Percentiles rank a stretch among this genome's conserved stretches.
Conservation (phyloP, 2,329 filamentous ascomycete genomes). For the Ceratocystis smalleyi region DNA sequence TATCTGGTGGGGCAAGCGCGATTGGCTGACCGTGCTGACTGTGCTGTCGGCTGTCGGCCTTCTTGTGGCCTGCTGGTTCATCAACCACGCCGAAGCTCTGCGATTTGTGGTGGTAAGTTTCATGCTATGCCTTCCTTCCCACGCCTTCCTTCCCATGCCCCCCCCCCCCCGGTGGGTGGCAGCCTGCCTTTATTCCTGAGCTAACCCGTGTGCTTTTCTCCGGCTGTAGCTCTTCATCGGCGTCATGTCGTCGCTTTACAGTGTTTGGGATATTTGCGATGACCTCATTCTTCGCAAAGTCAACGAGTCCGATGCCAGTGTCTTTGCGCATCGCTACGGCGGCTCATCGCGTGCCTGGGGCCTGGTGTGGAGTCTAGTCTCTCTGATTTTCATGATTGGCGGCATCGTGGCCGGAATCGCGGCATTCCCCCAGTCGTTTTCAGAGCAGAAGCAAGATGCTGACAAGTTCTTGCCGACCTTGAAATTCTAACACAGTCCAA, state of each 20-base stretch:
- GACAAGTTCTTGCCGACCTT: constrained; percentile 44
- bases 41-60: constrained; percentile 54
- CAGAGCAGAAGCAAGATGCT: constrained; percentile 53
- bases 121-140: background rate
- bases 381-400: constrained; percentile 52
- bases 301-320: constrained; percentile 62
- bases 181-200: background rate
- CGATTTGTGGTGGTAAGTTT: constrained; percentile 49
- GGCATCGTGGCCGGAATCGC: constrained; percentile 64
- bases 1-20: constrained; percentile 64
- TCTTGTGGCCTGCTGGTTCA: constrained; percentile 64
- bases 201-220: background rate
- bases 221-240: constrained; percentile 53
- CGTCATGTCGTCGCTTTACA: constrained; percentile 67
- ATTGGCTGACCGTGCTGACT: constrained; percentile 63
- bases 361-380: constrained; percentile 61
- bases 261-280: constrained; percentile 74
- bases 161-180: no score
- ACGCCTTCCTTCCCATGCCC: background rate
- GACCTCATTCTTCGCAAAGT: constrained; percentile 68
- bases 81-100: constrained; percentile 56
- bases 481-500: background rate
- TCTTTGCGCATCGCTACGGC: constrained; percentile 63
- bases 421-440: constrained; percentile 55
- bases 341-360: constrained; percentile 72